phyloP scores from a whole-genome alignment of 768 basidiomycete genomes.

The Glaciozyma martinii region DNA sequence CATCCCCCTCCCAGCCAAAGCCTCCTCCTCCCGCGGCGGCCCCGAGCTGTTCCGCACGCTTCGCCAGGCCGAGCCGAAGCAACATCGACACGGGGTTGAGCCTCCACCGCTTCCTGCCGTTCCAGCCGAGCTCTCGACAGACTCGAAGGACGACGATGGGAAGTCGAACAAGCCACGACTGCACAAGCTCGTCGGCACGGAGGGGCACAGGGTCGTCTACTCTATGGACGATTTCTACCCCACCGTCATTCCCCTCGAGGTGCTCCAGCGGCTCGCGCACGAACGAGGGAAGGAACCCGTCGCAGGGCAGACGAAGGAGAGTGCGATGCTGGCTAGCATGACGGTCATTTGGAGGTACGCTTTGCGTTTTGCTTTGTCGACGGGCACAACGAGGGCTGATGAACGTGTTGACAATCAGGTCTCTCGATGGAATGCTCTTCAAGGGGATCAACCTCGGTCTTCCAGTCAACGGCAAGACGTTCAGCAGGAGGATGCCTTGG shows the following conservation, averaged over 20 bases:
- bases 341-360: conserved; percentile 15
- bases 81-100: not conserved
- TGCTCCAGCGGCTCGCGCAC: not conserved
- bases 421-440: conserved; percentile 18
- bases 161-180: too few relatives aligned
- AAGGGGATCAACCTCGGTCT: conserved; percentile 8
- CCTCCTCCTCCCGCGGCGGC: not conserved
- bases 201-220: not conserved
- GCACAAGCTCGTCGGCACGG: not conserved
- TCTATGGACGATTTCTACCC: not conserved
- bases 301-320: not conserved
- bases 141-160: not conserved
- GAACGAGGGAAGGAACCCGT: conserved; percentile 4
- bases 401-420: not conserved
- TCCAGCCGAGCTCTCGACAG: not conserved
- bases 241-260: not conserved
- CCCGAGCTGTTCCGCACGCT: not conserved
- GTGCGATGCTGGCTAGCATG: not conserved
- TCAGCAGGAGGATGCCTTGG: conserved; percentile 5
- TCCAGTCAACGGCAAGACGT: not conserved
- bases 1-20: not conserved
- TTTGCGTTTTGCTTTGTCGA: too few relatives aligned
- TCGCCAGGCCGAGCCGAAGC: not conserved
- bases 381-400: not conserved
- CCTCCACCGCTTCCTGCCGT: not conserved